A percentile compares a stretch with the other conserved stretches of the same genome.
Evolutionary conservation across 441 rosid genomes (phyloP).

Genomic region (Gossypium lobatum): DNA sequence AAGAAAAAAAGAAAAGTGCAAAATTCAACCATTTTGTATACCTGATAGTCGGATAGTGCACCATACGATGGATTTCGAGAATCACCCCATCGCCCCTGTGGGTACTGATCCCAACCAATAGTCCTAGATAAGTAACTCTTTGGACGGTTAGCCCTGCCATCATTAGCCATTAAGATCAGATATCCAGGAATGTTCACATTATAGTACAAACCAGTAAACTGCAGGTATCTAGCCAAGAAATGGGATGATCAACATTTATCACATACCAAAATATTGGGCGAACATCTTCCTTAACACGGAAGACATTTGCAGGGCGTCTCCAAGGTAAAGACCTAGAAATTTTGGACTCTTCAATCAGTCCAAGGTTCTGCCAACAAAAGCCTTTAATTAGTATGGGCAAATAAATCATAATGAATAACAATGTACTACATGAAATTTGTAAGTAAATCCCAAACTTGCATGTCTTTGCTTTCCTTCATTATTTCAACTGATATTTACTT

Average conservation of each 20-base stretch:
- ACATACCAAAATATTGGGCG: slow-evolving; percentile 97
- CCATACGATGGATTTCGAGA: slow-evolving; percentile 84
- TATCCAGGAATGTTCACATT: not conserved
- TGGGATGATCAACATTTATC: slow-evolving; percentile 10
- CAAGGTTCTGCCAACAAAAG: slow-evolving; percentile 67
- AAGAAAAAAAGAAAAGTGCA: not conserved
- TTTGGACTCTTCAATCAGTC: slow-evolving; percentile 85
- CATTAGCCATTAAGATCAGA: slow-evolving; percentile 18
- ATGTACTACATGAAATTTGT: no score
- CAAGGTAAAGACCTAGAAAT: slow-evolving; percentile 80
- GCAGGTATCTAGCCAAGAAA: no score
- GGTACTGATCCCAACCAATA: slow-evolving; percentile 86
- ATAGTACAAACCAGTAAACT: no score
- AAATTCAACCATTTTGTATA: slow-evolving; percentile 18
- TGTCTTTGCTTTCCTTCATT: not conserved
- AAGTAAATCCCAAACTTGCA: not conserved
- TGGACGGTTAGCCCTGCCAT: slow-evolving; percentile 92
- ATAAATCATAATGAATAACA: no score
- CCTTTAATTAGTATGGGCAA: slow-evolving; percentile 13
- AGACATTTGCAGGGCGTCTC: slow-evolving; percentile 86
- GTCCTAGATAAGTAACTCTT: slow-evolving; percentile 94
- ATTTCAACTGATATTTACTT: not conserved
- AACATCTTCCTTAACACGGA: slow-evolving; percentile 87
- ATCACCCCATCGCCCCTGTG: slow-evolving; percentile 91
- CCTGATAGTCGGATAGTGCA: slow-evolving; percentile 85